Base-by-base conservation (phyloP, 1,284 basidiomycete species). In the Malassezia pachydermatis region DNA sequence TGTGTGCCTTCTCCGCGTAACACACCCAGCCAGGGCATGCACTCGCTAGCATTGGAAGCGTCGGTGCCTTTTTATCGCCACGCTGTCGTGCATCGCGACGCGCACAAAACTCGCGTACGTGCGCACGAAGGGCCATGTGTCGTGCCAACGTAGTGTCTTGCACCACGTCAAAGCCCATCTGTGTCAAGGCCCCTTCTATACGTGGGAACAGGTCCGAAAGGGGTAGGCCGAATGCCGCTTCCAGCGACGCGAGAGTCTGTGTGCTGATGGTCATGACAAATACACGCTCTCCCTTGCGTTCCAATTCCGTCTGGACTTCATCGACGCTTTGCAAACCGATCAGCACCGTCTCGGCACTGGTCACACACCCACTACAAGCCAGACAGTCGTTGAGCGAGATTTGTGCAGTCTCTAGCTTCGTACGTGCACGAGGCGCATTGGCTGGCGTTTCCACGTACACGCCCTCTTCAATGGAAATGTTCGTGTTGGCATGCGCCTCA, bases 11-110 rank as follows among this genome's bases (percentile, higher is more conserved):
- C 75, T 98, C 94, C 14, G 90, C 92, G 68, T 96, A 98, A 73
- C 92, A 98, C 48, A 98, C 84, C 94, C 94, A 98, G 20, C 94
- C 94, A 0, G 94, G 94, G 75, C 94, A 98, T 10, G 92, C 88
- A 59, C 87, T 89, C 3, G 89, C 84, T 17, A 99, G 77, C 82
- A 98, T 88, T 0, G 94, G 92, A 25, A 95, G 73, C 41, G 63
- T 73, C 0, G 70, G 51, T 46, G 41, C 43, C 38, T 56, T 44
- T 13, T 42, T 10, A 5, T 23, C 17, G 16, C n/a, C 24, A 22
- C 38, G 41, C 16, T 47, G 48, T 5, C 35, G 37, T 2, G 59
- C 41, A 11, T 50, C 35, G 3, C 55, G 44, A 20, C 66, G 57
- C 47, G 63, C 47, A n/a, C 55, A 48, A 78, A 87, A 95, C 74